These are phyloP conservation scores for Boletus rubescentipes DNA, from an alignment of 768 basidiomycete genomes.

Conservation along the genomic window DNA sequence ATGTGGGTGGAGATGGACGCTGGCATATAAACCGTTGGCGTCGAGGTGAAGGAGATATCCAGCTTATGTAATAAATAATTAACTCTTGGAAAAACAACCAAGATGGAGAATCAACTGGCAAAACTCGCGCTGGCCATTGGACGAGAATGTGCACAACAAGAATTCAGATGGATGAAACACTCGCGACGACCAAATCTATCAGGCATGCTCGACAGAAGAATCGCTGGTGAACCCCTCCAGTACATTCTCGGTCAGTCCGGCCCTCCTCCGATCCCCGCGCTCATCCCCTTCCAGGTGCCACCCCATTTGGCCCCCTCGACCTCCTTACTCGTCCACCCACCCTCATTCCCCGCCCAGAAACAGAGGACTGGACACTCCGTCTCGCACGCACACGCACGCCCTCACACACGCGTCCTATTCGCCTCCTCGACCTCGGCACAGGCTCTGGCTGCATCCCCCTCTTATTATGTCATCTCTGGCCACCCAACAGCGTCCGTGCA, in stretches of 20 bases:
- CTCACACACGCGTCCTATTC: conserved; percentile 28
- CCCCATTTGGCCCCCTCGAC: conserved; percentile 84
- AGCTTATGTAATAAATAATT: conserved; percentile 19
- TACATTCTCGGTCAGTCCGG: conserved; percentile 84
- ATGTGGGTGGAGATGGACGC: conserved; percentile 2
- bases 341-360: conserved; percentile 94
- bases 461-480: conserved; percentile 68
- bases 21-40: conserved; percentile 12
- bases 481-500: conserved; percentile 51
- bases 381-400: conserved; percentile 51
- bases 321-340: conserved; percentile 74
- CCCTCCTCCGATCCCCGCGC: neutral
- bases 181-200: neutral
- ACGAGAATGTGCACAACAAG: conserved; percentile 35
- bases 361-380: conserved; percentile 75
- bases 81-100: neutral
- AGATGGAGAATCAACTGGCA: conserved; percentile 15
- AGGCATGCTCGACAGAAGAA: conserved; percentile 57
- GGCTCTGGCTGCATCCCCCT: conserved; percentile 92
- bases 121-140: conserved; percentile 38
- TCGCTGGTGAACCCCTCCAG: conserved; percentile 77
- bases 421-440: conserved; percentile 86
- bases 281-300: conserved; percentile 47
- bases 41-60: conserved; percentile 13
- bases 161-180: conserved; percentile 51